Percentiles rank a stretch among this genome's conserved stretches.
Evolutionary conservation across 768 basidiomycete genomes (phyloP).

Genomic region (Agrocybe praecox): DNA sequence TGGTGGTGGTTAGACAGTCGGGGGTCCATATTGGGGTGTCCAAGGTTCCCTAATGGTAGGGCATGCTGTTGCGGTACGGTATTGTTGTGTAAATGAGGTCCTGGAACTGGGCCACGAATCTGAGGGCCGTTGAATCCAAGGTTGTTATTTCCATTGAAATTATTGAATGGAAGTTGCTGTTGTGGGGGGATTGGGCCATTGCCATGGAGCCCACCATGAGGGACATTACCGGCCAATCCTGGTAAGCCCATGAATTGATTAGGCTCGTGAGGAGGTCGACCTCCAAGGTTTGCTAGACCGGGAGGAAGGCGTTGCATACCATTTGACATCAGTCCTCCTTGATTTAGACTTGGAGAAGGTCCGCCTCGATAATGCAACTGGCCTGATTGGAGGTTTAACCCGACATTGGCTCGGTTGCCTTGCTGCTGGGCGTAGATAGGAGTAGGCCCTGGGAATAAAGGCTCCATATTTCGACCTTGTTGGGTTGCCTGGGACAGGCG

Average conservation of each 20-base stretch:
- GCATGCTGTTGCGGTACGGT: constrained; percentile 18
- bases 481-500: constrained; percentile 49
- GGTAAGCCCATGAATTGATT: constrained; percentile 62
- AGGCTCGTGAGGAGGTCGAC: constrained; percentile 79
- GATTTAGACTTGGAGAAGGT: constrained; percentile 60
- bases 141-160: constrained; percentile 46
- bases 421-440: constrained; percentile 57
- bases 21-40: constrained; percentile 59
- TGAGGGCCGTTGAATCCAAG: constrained; percentile 48
- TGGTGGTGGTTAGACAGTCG: constrained; percentile 54
- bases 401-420: constrained; percentile 48
- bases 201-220: constrained; percentile 49
- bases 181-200: constrained; percentile 35
- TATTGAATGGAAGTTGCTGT: constrained; percentile 53
- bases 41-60: constrained; percentile 48
- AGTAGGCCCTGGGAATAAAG: constrained; percentile 54
- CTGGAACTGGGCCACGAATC: constrained; percentile 55
- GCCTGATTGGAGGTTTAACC: constrained; percentile 58
- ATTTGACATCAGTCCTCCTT: constrained; percentile 45
- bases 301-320: constrained; percentile 66
- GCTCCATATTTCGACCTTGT: constrained; percentile 54
- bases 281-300: constrained; percentile 81
- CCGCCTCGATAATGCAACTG: constrained; percentile 69
- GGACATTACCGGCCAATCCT: constrained; percentile 42
- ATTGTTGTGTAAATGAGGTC: constrained; percentile 40